Evolutionary conservation across 805 yeast species (phyloP).

Genomic region (Maudiozyma bulderi): DNA sequence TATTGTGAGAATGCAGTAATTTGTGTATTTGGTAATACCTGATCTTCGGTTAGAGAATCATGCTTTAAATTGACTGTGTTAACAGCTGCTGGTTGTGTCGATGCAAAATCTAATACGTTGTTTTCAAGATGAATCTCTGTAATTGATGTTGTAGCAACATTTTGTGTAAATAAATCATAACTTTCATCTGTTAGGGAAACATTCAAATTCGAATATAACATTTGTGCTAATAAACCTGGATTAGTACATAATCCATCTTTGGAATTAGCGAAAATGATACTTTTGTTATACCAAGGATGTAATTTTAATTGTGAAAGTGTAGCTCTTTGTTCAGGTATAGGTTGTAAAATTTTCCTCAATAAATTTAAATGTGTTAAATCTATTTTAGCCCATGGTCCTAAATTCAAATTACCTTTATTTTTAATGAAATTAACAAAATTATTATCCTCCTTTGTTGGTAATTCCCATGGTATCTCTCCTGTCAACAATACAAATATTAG

Average conservation of each 20-base stretch:
- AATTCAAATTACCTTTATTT: constrained; percentile 37
- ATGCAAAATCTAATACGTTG: constrained; percentile 6
- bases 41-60: constrained; percentile 6
- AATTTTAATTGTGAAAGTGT: constrained; percentile 32
- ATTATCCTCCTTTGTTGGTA: constrained; percentile 44
- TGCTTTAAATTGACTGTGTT: constrained; percentile 34
- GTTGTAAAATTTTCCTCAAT: constrained; percentile 42
- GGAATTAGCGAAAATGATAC: constrained; percentile 35
- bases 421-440: constrained; percentile 36
- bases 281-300: constrained; percentile 48
- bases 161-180: constrained; percentile 16
- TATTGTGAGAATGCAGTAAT: constrained; percentile 11
- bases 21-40: constrained; percentile 15
- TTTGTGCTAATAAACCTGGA: constrained; percentile 41
- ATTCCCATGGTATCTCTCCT: constrained; percentile 68
- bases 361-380: constrained; percentile 42
- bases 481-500: constrained; percentile 51
- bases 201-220: constrained; percentile 41
- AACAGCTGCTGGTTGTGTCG: constrained; percentile 39
- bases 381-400: constrained; percentile 48
- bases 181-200: constrained; percentile 46
- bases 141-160: background rate
- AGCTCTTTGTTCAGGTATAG: constrained; percentile 38
- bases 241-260: constrained; percentile 44
- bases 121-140: background rate